Evolutionary conservation across 495 filamentous ascomycete species (phyloP), one percentile per base, ranked within the genome.

Genomic region (Penicillium macrosclerotiorum): DNA sequence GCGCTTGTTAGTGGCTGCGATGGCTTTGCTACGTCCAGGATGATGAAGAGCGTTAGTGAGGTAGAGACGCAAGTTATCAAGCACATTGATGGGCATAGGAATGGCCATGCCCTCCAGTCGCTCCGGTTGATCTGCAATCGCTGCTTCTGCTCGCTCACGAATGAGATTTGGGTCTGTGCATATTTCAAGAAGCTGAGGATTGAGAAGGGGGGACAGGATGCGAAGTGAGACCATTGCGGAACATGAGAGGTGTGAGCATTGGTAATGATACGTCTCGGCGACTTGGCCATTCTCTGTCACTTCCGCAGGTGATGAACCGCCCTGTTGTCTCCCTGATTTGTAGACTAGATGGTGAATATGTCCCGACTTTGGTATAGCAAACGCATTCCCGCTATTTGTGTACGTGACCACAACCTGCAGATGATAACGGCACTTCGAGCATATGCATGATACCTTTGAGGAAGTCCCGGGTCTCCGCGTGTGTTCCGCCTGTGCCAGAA

Each of bases 1-100:
- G 12, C 76, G 77, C 61, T 88, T 90, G 64, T 91, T 91, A 6
- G 77, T 65, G 11, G 75, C 73, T 3, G 80, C 76, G 42, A 92
- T 87, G 16, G 64, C 53, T 58, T 79, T 81, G 26, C 71, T 69
- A 23, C 61, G 52, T 39, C 62, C 52, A 6, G 55, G 40, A 27
- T 74, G 64, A 23, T 74, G 57, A 36, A 88, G 64, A 6, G 82
- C 70, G 54, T 90, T 85, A 5, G 50, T 64, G 19, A 90, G 58
- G 55, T 90, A 90, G 34, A 67, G 68, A 19, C 73, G 73, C 26
- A 90, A 64, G 17, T 78, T 82, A 16, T 68, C 52, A 18, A 84
- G 61, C 0, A 83, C 71, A 4, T 72, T 73, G 5, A 77, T 67
- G 4, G 72, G 68, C 29, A 66, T 66, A 8, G 74, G 69, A 16